A percentile compares a stretch with the other conserved stretches of the same genome.
These are phyloP conservation scores for Saccharomyces hybrid DNA, from an alignment of 1,139 yeast genomes.

Conservation along the genomic window DNA sequence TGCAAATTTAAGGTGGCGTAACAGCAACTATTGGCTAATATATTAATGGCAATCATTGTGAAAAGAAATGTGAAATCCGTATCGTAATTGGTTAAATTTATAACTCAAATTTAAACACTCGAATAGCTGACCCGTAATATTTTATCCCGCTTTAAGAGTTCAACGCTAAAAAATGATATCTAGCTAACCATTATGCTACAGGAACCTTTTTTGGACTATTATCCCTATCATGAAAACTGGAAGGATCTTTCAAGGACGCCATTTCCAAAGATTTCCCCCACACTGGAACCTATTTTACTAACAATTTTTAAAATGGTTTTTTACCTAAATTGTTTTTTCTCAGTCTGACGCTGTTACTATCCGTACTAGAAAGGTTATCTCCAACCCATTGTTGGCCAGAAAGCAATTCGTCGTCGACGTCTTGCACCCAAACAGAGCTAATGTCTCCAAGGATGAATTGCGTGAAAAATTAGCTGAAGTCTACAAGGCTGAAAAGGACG, in stretches of 20 bases:
- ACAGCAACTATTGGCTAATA: background rate
- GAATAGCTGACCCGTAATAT: background rate
- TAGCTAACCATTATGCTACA: background rate
- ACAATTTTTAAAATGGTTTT: conserved; percentile 34
- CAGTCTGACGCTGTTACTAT: conserved; percentile 93
- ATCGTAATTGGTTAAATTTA: background rate
- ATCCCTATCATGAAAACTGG: background rate
- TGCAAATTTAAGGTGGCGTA: too few species aligned
- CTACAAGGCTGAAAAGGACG: conserved; percentile 98
- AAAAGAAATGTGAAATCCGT: background rate
- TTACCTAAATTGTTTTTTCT: conserved; percentile 30
- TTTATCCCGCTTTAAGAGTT: background rate
- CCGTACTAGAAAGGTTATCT: conserved; percentile 99
- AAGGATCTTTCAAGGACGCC: background rate
- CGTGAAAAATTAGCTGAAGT: conserved; percentile 94
- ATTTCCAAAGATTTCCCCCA: background rate
- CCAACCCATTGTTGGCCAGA: conserved; percentile 99
- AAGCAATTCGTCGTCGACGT: conserved; percentile 99
- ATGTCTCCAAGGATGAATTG: conserved; percentile 98
- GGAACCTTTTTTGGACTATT: background rate
- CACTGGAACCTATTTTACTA: conserved; percentile 8
- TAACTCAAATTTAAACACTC: background rate
- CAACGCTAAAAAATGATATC: background rate
- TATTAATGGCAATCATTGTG: background rate
- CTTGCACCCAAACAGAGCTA: conserved; percentile 99